Evolutionary conservation across 805 yeast genomes (phyloP), one percentile per base, ranked within the genome.

Genomic region (Sungouiozyma intestinalis): DNA sequence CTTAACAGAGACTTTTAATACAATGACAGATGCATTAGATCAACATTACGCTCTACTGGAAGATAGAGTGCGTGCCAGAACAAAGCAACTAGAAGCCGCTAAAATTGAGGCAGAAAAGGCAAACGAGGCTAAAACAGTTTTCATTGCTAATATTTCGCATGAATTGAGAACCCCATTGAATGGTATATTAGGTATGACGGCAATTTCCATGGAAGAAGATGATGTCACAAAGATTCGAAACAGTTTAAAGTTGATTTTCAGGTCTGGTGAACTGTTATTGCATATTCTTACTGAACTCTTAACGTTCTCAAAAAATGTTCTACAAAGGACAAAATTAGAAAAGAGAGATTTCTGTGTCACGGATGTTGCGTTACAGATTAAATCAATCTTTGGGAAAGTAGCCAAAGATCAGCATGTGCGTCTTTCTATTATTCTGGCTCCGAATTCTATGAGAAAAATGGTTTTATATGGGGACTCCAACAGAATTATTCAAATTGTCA

Each of bases 101-200:
- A 84, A 85, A 52, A 73, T 82, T 24, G 84, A 81, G 57, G 97
- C 96, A 0, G 97, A 90, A 63, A 77, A 82, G 21, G 98, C 98
- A 1, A 90, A 90, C 60, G 97, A 92, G 52, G 95, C 97, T 2
- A 92, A 92, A 57, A 88, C 97, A 5, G 87, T 85, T 5, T 86
- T 86, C 58, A 81, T 86, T 53, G 95, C 96, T 2, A 85, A 88
- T 51, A 87, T 86, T 15, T 85, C 95, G 0, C 96, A 86, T 60
- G 98, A 92, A 65, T 69, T 92, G 55, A 75, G 97, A 52, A 92
- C 97, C 0, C 98, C 98, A 1, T 68, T 92, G 47, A 92, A 92
- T 60, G 98, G 98, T 58, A 92, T 92, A 35, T 66, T 92, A 42
- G 97, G 97, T 48, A 85, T 90, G 88, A 85, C 97, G 0, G 83